These are phyloP conservation scores for Fremontodendron californicum DNA, from an alignment of 345 rosid species.

Conservation along the genomic window DNA sequence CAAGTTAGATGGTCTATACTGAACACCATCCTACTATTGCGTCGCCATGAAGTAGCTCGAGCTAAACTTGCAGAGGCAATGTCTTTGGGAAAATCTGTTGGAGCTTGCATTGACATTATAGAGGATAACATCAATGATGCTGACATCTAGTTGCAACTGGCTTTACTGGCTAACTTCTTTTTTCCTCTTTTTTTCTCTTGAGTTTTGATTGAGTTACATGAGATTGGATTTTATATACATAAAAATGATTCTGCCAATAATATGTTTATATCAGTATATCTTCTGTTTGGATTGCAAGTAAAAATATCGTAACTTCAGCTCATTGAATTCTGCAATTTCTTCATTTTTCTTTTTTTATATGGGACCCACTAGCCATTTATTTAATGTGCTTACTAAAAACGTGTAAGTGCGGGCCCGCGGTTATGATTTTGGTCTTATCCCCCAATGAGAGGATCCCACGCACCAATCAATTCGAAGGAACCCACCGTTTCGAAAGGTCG, in stretches of 20 bases:
- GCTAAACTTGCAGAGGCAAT: constrained; percentile 71
- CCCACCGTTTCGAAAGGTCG: no score
- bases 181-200: background rate
- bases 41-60: constrained; percentile 65
- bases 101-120: constrained; percentile 52
- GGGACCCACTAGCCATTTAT: no score
- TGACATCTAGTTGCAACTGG: constrained; percentile 34
- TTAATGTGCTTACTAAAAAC: no score
- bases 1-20: constrained; percentile 88
- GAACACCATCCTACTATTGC: constrained; percentile 61
- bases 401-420: no score
- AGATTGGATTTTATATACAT: background rate
- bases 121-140: constrained; percentile 51
- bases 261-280: background rate
- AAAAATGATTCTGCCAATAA: background rate
- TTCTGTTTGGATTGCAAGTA: background rate
- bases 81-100: constrained; percentile 63
- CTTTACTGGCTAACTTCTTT: background rate
- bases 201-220: background rate
- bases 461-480: no score
- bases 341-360: no score
- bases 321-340: background rate
- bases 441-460: no score
- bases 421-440: no score
- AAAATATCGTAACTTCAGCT: background rate